Evolutionary conservation across 2,329 filamentous ascomycete genomes (phyloP), one percentile per base, ranked within the genome.

Genomic region (Sarocladium strictum): DNA sequence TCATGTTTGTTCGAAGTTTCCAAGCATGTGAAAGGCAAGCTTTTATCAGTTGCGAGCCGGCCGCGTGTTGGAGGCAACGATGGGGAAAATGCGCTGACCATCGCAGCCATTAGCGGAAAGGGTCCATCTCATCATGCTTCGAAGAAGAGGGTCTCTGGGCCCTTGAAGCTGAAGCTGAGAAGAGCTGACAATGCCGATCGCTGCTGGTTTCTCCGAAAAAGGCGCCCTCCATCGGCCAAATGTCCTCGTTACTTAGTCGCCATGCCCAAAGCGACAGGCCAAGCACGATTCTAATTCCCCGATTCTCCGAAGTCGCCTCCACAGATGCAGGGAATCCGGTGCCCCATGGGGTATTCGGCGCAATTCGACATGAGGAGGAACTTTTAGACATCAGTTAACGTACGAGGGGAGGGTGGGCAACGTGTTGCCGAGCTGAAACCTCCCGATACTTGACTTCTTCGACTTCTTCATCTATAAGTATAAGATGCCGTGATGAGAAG

Each of bases 291-390:
- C 24, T 52, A 41, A 17, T 56, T 56, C 54, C 45, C 54, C 54
- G 54, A 53, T 53, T 56, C 54, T 53, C 54, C 54, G 54, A 32
- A 19, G 6, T 15, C 23, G n/a, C 37, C 17, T 19, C 24, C 33
- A 24, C 23, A 24, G 3, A n/a, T 47, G 21, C 6, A 11, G n/a
- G 10, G 6, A 47, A 24, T 47, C n/a, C 7, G n/a, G 27, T 47
- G 43, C 43, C 43, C 43, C 43, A 47, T 47, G 43, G 43, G 43
- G 43, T 47, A 6, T 29, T 47, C 43, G 43, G 43, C 24, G 24
- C 23, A 47, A 47, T 29, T 43, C 43, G 12, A 47, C 12, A 29
- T 27, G 3, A 27, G 17, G 40, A 24, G 40, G 24, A 29, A 47
- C 6, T 9, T 26, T 29, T 27, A 47, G 43, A 27, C 43, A 7